Conservation (phyloP, 352 stramenopile genomes). For the Globisporangium paroecandrum region DNA sequence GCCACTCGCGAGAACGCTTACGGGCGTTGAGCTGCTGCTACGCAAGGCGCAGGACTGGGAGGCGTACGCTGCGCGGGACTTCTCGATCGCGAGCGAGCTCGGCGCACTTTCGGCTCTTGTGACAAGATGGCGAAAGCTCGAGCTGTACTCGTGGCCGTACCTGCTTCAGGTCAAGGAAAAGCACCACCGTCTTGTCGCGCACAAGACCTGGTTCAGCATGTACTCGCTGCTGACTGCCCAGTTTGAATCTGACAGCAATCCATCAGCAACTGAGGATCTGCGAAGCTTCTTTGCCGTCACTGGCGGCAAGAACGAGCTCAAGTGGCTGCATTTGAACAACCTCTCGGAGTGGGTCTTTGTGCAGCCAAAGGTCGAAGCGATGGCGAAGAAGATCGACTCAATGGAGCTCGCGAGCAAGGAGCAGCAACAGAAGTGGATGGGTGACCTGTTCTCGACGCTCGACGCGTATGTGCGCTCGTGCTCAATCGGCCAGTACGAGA, state of each 20-base stretch:
- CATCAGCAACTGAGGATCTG: conserved; percentile 10
- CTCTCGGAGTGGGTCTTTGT: conserved; percentile 65
- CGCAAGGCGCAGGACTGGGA: conserved; percentile 99
- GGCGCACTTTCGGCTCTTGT: conserved; percentile 92
- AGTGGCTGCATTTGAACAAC: conserved; percentile 67
- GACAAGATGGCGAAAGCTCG: conserved; percentile 96
- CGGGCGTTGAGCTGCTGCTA: conserved; percentile 94
- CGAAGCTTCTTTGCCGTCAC: conserved; percentile 4
- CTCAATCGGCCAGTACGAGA: conserved; percentile 90
- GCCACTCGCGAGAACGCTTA: conserved; percentile 89
- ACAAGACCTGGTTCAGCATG: conserved; percentile 88
- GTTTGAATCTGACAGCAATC: conserved; percentile 48
- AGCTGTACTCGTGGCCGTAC: conserved; percentile 96
- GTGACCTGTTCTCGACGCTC: conserved; percentile 83
- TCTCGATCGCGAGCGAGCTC: conserved; percentile 91
- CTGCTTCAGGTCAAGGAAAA: conserved; percentile 91
- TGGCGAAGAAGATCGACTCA: conserved; percentile 5
- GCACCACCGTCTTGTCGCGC: conserved; percentile 61
- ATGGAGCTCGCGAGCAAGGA: not conserved
- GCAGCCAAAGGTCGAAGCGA: conserved; percentile 11
- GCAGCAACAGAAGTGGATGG: conserved; percentile 67
- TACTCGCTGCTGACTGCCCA: conserved; percentile 83
- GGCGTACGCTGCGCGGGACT: conserved; percentile 90
- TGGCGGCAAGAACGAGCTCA: conserved; percentile 24
- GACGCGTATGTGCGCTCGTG: conserved; percentile 90